phyloP scores from a whole-genome alignment of 495 filamentous ascomycete species.

The Xylaria palmicola region DNA sequence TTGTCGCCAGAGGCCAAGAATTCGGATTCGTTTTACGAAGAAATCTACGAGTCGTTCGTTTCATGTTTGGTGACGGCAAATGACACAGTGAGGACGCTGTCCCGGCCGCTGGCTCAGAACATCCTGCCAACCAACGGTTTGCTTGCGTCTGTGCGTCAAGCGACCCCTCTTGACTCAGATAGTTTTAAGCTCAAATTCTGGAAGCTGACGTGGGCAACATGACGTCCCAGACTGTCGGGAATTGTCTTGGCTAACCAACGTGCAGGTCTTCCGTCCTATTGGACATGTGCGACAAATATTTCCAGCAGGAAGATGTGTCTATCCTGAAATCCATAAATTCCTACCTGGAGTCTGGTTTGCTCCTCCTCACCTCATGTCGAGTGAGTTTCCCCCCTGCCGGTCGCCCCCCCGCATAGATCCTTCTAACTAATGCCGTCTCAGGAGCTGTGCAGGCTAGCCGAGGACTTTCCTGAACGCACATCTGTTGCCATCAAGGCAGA shows the following conservation, averaged over 20 bases:
- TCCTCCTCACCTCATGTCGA: conserved; percentile 47
- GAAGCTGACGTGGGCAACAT: conserved; percentile 50
- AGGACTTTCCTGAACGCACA: conserved; percentile 51
- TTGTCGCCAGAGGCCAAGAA: conserved; percentile 34
- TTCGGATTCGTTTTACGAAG: conserved; percentile 47
- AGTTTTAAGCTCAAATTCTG: conserved; percentile 49
- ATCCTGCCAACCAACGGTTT: conserved; percentile 44
- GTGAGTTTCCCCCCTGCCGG: conserved; percentile 26
- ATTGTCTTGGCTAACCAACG: conserved; percentile 20
- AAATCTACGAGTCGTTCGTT: conserved; percentile 50
- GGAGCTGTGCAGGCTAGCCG: conserved; percentile 48
- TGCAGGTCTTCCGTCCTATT: conserved; percentile 49
- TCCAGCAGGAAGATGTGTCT: conserved; percentile 38
- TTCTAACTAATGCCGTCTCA: conserved; percentile 22
- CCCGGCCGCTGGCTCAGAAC: conserved; percentile 45
- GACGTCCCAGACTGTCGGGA: not conserved
- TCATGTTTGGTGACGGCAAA: conserved; percentile 52
- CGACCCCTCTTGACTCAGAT: conserved; percentile 39
- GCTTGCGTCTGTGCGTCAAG: conserved; percentile 35
- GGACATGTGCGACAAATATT: conserved; percentile 49
- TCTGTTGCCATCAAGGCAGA: conserved; percentile 53
- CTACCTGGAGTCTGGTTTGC: conserved; percentile 51
- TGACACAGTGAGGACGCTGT: conserved; percentile 46
- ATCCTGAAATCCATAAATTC: conserved; percentile 48
- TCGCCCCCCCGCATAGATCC: not conserved